Evolutionary conservation across 306 rosid species (phyloP).

Genomic region (Aeschynomene evenia): DNA sequence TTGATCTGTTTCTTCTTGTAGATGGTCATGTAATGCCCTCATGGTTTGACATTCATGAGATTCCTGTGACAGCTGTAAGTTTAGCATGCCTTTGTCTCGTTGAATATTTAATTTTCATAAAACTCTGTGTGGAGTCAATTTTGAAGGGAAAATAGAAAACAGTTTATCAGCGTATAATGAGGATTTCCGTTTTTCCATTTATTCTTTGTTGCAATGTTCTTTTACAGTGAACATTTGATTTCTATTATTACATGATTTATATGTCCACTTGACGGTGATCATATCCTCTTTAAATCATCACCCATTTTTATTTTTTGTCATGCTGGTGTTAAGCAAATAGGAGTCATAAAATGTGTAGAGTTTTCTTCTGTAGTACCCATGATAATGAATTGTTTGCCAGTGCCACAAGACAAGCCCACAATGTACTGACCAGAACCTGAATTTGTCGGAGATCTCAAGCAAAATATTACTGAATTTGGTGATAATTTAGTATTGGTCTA

Average conservation of each 20-base stretch:
- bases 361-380: background rate
- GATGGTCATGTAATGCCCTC: constrained; percentile 71
- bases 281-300: background rate
- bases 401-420: too few species aligned
- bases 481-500: background rate
- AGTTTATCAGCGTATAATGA: background rate
- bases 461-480: background rate
- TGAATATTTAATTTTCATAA: background rate
- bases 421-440: background rate
- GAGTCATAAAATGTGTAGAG: background rate
- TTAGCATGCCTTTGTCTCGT: constrained; percentile 5
- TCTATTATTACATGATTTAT: background rate
- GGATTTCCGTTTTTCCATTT: background rate
- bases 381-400: background rate
- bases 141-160: background rate
- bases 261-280: constrained; percentile 3
- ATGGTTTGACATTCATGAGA: constrained; percentile 73
- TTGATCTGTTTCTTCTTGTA: constrained; percentile 37
- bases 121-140: background rate
- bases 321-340: background rate
- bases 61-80: constrained; percentile 76
- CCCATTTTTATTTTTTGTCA: background rate
- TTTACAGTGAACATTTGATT: background rate
- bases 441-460: background rate
- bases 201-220: background rate